Evolutionary conservation across 768 basidiomycete genomes (phyloP).

Genomic region (Leucosporidium yakuticum): DNA sequence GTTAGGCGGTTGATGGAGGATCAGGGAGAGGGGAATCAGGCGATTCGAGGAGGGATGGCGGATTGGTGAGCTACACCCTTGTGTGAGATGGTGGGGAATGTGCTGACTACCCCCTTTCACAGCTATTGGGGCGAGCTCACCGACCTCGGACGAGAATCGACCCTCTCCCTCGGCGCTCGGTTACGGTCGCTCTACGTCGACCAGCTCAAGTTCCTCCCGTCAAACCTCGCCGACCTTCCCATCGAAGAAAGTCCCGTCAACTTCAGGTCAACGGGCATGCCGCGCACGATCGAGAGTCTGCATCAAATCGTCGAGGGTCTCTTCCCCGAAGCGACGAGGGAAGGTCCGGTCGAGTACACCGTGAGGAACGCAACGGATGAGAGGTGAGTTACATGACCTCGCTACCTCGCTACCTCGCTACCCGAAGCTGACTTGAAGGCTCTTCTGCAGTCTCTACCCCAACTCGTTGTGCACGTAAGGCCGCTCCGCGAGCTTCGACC

Average conservation of each 20-base stretch:
- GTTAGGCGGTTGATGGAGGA: conserved; percentile 13
- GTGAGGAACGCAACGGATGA: conserved; percentile 19
- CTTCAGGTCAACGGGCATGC: conserved; percentile 62
- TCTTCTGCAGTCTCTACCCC: conserved; percentile 16
- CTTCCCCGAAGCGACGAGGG: conserved; percentile 50
- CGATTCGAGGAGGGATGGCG: neutral
- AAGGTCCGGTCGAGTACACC: conserved; percentile 9
- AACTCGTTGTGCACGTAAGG: conserved; percentile 26
- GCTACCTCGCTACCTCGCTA: no score
- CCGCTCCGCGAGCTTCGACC: no score
- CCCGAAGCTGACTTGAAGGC: neutral
- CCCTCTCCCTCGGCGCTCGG: conserved; percentile 25
- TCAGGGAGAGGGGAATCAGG: neutral
- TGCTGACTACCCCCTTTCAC: neutral
- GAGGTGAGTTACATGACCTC: neutral
- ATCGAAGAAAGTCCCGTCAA: conserved; percentile 1
- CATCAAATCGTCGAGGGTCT: conserved; percentile 69
- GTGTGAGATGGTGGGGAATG: no score
- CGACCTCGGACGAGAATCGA: conserved; percentile 35
- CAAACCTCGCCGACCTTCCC: conserved; percentile 7
- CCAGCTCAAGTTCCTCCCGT: conserved; percentile 33
- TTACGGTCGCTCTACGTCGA: conserved; percentile 34
- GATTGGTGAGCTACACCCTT: conserved; percentile 11
- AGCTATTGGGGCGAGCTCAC: conserved; percentile 38
- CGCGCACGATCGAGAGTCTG: conserved; percentile 67